These are phyloP conservation scores for Apium graveolens DNA, from an alignment of 129 eudicot species.

Conservation along the genomic window DNA sequence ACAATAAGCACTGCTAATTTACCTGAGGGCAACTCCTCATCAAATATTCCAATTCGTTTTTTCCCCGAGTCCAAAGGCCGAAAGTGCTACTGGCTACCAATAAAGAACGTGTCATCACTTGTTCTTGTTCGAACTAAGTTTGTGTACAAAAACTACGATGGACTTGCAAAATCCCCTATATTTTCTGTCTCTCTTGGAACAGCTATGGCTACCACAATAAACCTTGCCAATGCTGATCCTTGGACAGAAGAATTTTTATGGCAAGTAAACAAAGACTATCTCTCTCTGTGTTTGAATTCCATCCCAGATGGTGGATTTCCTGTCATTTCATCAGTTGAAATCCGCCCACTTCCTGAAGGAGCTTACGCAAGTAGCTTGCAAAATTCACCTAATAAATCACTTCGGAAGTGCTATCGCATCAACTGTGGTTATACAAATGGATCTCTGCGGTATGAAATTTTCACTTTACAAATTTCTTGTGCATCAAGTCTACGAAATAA, in stretches of 20 bases:
- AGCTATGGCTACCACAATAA: conserved; percentile 40
- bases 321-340: conserved; percentile 70
- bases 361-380: conserved; percentile 47
- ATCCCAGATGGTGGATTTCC: conserved; percentile 68
- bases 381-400: conserved; percentile 33
- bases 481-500: not conserved
- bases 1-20: conserved; percentile 36
- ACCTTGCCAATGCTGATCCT: conserved; percentile 57
- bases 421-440: conserved; percentile 74
- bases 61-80: conserved; percentile 56
- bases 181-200: conserved; percentile 78
- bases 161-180: conserved; percentile 54
- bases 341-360: conserved; percentile 74
- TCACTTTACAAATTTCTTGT: not conserved
- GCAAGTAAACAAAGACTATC: conserved; percentile 43
- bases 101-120: conserved; percentile 36
- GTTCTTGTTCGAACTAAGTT: conserved; percentile 57
- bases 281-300: conserved; percentile 57
- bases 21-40: conserved; percentile 32
- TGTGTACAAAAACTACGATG: conserved; percentile 79
- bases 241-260: conserved; percentile 84
- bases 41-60: conserved; percentile 48
- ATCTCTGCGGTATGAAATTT: conserved; percentile 45
- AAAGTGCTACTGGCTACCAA: conserved; percentile 69
- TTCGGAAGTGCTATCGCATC: conserved; percentile 59